These are phyloP conservation scores for Tylopilus sp. DNA, from an alignment of 1,284 basidiomycete genomes.

Conservation along the genomic window DNA sequence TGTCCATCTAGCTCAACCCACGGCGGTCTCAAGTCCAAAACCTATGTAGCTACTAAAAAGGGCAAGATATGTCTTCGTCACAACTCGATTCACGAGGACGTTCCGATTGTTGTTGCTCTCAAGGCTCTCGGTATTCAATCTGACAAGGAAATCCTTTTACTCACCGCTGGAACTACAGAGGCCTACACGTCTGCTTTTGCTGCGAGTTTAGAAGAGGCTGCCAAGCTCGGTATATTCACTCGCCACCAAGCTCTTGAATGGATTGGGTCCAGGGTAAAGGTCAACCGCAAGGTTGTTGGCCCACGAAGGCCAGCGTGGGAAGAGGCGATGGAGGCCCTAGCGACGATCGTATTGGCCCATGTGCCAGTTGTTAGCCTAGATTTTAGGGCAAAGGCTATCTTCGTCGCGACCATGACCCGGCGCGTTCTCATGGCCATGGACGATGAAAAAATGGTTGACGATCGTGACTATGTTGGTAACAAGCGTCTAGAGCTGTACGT, in stretches of 20 bases:
- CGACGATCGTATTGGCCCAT: constrained; percentile 96
- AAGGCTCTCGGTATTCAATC: constrained; percentile 96
- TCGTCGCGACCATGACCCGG: constrained; percentile 96
- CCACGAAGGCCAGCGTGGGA: constrained; percentile 86
- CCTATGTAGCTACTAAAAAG: constrained; percentile 95
- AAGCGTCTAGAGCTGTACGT: constrained; percentile 94
- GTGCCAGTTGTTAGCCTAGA: constrained; percentile 90
- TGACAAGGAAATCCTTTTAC: constrained; percentile 95
- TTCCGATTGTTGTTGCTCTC: constrained; percentile 93
- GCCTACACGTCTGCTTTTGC: constrained; percentile 87
- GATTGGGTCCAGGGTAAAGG: constrained; percentile 89
- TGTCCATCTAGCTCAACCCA: constrained; percentile 75
- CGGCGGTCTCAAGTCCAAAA: constrained; percentile 96
- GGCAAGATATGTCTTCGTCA: constrained; percentile 94
- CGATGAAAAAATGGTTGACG: constrained; percentile 96
- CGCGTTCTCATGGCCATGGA: constrained; percentile 95
- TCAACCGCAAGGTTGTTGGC: constrained; percentile 74
- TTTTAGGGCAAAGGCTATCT: constrained; percentile 93
- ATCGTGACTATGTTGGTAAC: constrained; percentile 98
- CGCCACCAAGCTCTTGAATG: constrained; percentile 93
- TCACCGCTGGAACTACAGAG: constrained; percentile 91
- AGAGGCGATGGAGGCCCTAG: constrained; percentile 93
- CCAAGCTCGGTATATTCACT: constrained; percentile 87
- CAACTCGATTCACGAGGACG: constrained; percentile 96
- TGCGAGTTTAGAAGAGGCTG: constrained; percentile 91